A percentile compares a stretch with the other conserved stretches of the same genome.
These are phyloP conservation scores for Ustilago cynodontis DNA, from an alignment of 1,284 basidiomycete species.

Conservation along the genomic window DNA sequence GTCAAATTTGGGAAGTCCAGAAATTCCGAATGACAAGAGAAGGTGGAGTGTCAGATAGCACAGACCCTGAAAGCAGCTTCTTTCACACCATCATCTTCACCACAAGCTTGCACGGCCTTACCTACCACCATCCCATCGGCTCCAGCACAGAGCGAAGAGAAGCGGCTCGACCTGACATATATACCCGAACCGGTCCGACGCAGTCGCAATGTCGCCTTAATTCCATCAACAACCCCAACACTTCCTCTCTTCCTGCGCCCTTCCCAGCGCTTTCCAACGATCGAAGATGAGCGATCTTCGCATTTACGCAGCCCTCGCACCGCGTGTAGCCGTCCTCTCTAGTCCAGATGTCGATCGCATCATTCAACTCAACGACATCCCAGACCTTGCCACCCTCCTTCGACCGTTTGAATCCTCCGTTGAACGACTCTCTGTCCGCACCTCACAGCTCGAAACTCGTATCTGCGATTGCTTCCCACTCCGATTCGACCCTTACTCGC, in stretches of 20 bases:
- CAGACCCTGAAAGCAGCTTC: conserved; percentile 12
- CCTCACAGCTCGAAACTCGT: conserved; percentile 63
- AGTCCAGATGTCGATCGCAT: conserved; percentile 59
- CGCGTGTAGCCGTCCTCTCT: conserved; percentile 62
- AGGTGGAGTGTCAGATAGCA: background rate
- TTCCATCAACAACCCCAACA: too few relatives aligned
- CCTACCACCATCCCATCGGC: background rate
- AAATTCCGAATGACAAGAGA: conserved; percentile 1
- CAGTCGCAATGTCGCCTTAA: background rate
- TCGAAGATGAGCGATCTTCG: conserved; percentile 42
- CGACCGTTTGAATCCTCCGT: conserved; percentile 61
- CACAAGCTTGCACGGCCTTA: background rate
- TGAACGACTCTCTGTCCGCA: conserved; percentile 57
- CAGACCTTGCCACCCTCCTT: conserved; percentile 58
- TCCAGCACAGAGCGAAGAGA: background rate
- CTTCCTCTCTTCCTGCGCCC: too few relatives aligned
- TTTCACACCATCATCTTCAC: background rate
- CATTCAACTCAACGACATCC: conserved; percentile 49
- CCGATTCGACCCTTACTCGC: conserved; percentile 57
- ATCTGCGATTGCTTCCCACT: conserved; percentile 58
- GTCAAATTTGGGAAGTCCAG: background rate
- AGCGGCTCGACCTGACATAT: too few relatives aligned
- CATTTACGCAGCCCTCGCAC: conserved; percentile 61
- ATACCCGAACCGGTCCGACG: background rate
- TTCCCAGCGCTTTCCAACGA: too few relatives aligned